Evolutionary conservation across 108 stramenopile species (phyloP).

Genomic region (Skeletonema grethae): DNA sequence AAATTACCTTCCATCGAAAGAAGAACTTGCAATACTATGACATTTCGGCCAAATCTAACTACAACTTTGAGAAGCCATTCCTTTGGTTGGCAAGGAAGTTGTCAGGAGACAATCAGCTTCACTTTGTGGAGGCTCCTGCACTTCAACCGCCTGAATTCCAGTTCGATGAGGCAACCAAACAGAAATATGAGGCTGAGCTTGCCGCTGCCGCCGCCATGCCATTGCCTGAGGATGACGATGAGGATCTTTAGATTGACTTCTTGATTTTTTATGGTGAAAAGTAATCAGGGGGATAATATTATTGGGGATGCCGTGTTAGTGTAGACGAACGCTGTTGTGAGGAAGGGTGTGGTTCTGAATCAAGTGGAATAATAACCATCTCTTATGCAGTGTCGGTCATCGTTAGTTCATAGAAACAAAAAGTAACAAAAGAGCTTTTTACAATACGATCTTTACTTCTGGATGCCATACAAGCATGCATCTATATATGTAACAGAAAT

Average conservation of each 20-base stretch:
- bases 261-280: background rate
- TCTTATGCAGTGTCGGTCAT: background rate
- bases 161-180: constrained; percentile 91
- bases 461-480: background rate
- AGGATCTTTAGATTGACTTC: constrained; percentile 77
- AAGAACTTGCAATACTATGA: constrained; percentile 99
- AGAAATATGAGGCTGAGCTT: constrained; percentile 87
- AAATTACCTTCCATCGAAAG: constrained; percentile 99
- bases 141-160: constrained; percentile 96
- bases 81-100: constrained; percentile 99
- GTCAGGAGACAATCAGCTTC: constrained; percentile 93
- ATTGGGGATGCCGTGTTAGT: background rate
- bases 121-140: constrained; percentile 98
- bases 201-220: constrained; percentile 91
- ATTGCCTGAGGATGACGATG: constrained; percentile 96
- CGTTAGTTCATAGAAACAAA: constrained; percentile 1
- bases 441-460: background rate
- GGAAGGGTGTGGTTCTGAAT: background rate
- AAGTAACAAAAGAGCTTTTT: background rate
- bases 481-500: too few relatives aligned
- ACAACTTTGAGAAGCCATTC: constrained; percentile 99
- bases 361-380: background rate
- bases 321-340: background rate
- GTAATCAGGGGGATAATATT: background rate
- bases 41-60: constrained; percentile 99